Evolutionary conservation across 305 asterid genomes (phyloP), one percentile per base, ranked within the genome.

Genomic region (Fraxinus angustifolia): DNA sequence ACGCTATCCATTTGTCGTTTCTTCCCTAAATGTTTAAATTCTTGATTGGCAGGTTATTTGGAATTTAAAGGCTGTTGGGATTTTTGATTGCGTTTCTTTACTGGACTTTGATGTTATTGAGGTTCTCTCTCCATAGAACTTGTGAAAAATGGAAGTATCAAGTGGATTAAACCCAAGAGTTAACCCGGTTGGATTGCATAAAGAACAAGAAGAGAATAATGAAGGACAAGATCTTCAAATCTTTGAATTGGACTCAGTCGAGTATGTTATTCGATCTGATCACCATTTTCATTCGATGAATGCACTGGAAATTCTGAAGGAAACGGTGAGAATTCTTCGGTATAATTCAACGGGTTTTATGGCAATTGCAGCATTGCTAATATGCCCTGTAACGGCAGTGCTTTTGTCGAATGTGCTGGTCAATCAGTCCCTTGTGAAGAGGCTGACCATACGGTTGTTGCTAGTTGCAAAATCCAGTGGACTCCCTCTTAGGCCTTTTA

Each of bases 301-400:
- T 82, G 97, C 97, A 0, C 75, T 96, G 78, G 97, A 94, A 78
- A 96, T 96, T 82, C 78, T 96, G 86, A 89, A 93, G 80, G 98
- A 94, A 87, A 90, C 93, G 0, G 97, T 94, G 42, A 85, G 98
- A 86, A 93, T 96, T 85, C 95, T 96, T 5, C 75, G 98, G 79
- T 91, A 88, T 76, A 96, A 94, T 87, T 85, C 89, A 0, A 28
- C 89, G 1, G 93, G 93, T 42, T 90, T 96, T 67, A 85, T 94
- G 88, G 90, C 92, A 21, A 93, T 94, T 79, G 85, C 86, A 11
- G 89, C 94, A 0, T 85, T 94, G 58, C 82, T 96, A 78, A 90
- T 96, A 34, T 96, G 97, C 50, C 99, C 99, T 0, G 89, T 94
- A 67, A 89, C 98, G 1, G 93, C 97, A 76, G 89, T 92, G 19